phyloP scores from a whole-genome alignment of 371 early-diverging fungal species.

The Rhizomucor miehei region DNA sequence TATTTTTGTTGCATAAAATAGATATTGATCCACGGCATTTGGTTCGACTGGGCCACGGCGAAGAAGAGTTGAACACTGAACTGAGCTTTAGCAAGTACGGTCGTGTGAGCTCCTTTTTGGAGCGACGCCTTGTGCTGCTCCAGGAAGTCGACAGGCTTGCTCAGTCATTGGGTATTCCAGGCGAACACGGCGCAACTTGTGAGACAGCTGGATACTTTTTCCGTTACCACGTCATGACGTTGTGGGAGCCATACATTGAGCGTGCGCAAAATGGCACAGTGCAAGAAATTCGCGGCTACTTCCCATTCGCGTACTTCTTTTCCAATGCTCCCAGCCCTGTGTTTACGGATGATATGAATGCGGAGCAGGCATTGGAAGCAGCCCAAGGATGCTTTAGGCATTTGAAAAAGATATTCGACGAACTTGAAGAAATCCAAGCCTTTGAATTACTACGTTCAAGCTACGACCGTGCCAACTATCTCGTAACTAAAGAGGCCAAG shows the following conservation, averaged over 20 bases:
- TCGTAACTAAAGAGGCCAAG: conserved; percentile 91
- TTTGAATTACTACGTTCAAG: conserved; percentile 86
- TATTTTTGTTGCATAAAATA: conserved; percentile 1
- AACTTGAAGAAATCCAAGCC: conserved; percentile 79
- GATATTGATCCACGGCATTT: conserved; percentile 92
- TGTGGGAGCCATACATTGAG: conserved; percentile 74
- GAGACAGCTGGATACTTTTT: conserved; percentile 93
- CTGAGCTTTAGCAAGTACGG: conserved; percentile 89
- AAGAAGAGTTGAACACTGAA: conserved; percentile 82
- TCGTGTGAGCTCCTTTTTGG: conserved; percentile 88
- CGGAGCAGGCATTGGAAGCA: conserved; percentile 52
- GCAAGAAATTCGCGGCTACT: conserved; percentile 40
- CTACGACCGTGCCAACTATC: conserved; percentile 84
- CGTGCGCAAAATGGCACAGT: conserved; percentile 14
- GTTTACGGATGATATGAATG: conserved; percentile 51
- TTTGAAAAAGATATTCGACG: conserved; percentile 67
- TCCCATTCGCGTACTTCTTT: conserved; percentile 86
- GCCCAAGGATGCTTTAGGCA: conserved; percentile 82
- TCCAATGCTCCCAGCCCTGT: conserved; percentile 70
- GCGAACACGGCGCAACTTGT: conserved; percentile 89
- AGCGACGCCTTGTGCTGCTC: conserved; percentile 74
- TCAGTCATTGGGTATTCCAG: conserved; percentile 62
- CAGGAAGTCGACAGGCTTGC: conserved; percentile 76
- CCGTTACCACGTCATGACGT: conserved; percentile 65
- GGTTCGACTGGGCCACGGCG: conserved; percentile 93